Percentiles rank a stretch among this genome's conserved stretches.
Evolutionary conservation across 495 filamentous ascomycete genomes (phyloP).

Genomic region (Stereocaulon alpinum): DNA sequence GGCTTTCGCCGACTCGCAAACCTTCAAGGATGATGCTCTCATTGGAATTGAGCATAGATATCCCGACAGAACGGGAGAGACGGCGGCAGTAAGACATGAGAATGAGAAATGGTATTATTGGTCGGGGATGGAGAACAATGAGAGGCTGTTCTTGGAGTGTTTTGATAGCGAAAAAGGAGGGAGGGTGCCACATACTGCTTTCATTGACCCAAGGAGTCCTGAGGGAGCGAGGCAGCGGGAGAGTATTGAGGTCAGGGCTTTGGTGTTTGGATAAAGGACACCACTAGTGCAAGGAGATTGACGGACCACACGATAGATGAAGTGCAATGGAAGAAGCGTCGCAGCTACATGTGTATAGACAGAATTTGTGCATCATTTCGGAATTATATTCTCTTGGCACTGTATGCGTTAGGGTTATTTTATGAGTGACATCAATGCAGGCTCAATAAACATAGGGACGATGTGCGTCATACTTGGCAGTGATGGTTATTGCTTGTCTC

Average conservation of each 20-base stretch:
- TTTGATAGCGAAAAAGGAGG: constrained; percentile 61
- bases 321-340: not conserved
- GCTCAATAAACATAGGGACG: too few species aligned
- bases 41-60: constrained; percentile 68
- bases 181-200: constrained; percentile 72
- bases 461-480: too few species aligned
- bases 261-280: constrained; percentile 60
- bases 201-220: constrained; percentile 58
- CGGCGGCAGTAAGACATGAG: constrained; percentile 57
- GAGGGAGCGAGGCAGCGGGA: constrained; percentile 52
- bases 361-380: too few species aligned
- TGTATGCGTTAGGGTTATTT: too few species aligned
- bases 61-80: constrained; percentile 61
- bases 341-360: not conserved
- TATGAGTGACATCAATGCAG: too few species aligned
- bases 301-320: too few species aligned
- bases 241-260: constrained; percentile 79
- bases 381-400: too few species aligned
- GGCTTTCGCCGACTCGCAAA: constrained; percentile 54
- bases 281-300: not conserved
- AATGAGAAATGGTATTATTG: constrained; percentile 64
- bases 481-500: too few species aligned
- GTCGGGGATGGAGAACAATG: constrained; percentile 64
- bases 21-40: constrained; percentile 52
- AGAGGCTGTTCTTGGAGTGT: constrained; percentile 73